Base-by-base conservation (phyloP, 78 protist genomes). In the Andalucia godoyi region DNA sequence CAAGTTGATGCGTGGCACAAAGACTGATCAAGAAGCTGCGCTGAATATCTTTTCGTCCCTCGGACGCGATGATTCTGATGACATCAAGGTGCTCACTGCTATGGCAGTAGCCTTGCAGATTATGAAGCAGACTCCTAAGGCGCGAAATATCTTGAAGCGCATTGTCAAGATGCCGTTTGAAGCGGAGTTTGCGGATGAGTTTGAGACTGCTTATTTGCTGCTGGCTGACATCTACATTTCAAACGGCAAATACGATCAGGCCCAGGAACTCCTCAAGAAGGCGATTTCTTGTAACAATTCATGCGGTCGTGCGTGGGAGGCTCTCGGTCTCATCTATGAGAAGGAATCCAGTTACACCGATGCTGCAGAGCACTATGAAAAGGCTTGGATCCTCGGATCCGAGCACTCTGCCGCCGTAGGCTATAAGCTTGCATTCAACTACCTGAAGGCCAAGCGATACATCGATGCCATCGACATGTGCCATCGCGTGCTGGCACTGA, bases 401-500 rank as follows among this genome's bases (percentile, higher is more conserved):
- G 72, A 70, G 39, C 47, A 43, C 29, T 39, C 36, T 37, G 72
- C 77, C 0, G 53, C 65, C 3, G 51, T 82, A 15, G 93, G 93
- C 10, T 87, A 45, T 76, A 78, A 76, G 66, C 83, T 81, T 25
- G 81, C 85, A 45, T 81, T 81, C 76, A 81, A 81, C 72, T 59
- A 60, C 21, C 81, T 86, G 51, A 78, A 70, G 76, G 93, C 93
- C 37, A 74, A 79, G 70, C 33, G 66, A 37, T 82, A 58, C 57
- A 70, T 82, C 37, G 73, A 66, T 0, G 84, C 85, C n/a, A 76
- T 87, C 51, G 82, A 81, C 46, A 63, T 87, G 15, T 70, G 85
- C 67, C 85, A 78, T 43, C 25, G 25, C 67, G 84, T 83, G 33
- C 66, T 83, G 6, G n/a, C 15, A 37, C 2, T n/a, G 17, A 15